phyloP scores from a whole-genome alignment of 139 green algal genomes.

The Chlamydomonas schloesseri region DNA sequence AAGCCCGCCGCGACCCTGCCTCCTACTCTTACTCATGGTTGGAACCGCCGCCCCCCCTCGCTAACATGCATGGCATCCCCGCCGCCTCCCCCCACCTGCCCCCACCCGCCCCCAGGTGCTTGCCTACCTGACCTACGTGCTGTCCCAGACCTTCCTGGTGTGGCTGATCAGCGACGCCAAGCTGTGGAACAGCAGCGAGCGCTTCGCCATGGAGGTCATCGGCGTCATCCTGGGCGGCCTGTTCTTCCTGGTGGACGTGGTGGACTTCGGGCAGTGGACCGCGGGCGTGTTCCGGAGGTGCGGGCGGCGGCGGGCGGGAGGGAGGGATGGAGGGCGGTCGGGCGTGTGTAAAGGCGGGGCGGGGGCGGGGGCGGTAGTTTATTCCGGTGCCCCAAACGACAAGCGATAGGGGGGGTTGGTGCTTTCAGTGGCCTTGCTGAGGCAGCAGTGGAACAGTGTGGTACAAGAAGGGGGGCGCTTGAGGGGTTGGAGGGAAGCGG shows the following conservation, averaged over 20 bases:
- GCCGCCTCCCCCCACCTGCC: not conserved
- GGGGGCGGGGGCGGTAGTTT: not conserved
- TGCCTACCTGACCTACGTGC: slow-evolving; percentile 54
- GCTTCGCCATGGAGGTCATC: slow-evolving; percentile 58
- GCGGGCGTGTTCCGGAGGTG: slow-evolving; percentile 43
- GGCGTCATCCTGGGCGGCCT: slow-evolving; percentile 53
- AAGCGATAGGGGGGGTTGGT: too few species aligned
- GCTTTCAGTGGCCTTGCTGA: too few species aligned
- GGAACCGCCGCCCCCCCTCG: too few species aligned
- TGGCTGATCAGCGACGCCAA: slow-evolving; percentile 50
- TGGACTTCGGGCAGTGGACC: slow-evolving; percentile 53
- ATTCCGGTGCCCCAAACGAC: too few species aligned
- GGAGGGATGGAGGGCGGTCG: too few species aligned
- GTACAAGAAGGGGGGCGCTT: too few species aligned
- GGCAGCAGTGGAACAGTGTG: too few species aligned
- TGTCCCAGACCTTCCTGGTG: slow-evolving; percentile 61
- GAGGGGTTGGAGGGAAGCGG: too few species aligned
- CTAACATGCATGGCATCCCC: not conserved
- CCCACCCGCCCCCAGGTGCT: too few species aligned
- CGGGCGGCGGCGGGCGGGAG: not conserved
- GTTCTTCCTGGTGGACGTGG: slow-evolving; percentile 53
- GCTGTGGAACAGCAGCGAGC: slow-evolving; percentile 8
- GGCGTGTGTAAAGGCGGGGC: too few species aligned
- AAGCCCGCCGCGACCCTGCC: too few species aligned
- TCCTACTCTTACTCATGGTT: too few species aligned